Base-by-base conservation (phyloP, 345 rosid species). In the Boechera retrofracta region DNA sequence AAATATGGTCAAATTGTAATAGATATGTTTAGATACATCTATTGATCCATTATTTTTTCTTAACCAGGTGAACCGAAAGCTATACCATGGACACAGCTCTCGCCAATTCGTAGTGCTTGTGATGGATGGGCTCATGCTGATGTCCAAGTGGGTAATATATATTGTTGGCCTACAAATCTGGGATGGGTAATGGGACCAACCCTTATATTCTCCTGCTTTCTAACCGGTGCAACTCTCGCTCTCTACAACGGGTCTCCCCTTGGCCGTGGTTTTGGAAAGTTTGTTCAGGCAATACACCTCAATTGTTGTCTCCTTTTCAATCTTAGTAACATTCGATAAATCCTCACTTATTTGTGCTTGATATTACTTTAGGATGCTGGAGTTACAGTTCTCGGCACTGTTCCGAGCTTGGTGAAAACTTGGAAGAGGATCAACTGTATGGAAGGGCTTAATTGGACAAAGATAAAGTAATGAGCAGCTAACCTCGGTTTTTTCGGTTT, bases 131-230 rank as follows among this genome's bases (percentile, higher is more conserved):
- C 85, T 68, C 88, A 94, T 61, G 5, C 72, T 69, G 86, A 90
- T 83, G 35, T 86, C 42, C 79, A 64, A 78, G 87, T 77, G 42
- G 95, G 92, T 47, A 83, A 85, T 21, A 79, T 80, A 78, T 79
- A 79, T 82, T 94, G 97, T 83, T 94, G 95, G 95, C 97, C 98
- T 5, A 94, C 98, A 73, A 94, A 90, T 81, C 82, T 94, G 69
- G 98, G 97, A 55, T 92, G 98, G 98, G 98, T 92, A 48, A 83
- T 90, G 92, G 98, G 98, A 61, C 93, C 98, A 4, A 80, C 86
- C 79, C 12, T 83, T 58, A 78, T 92, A 6, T 89, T 89, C 77
- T 82, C 90, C 8, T 80, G 87, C 84, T 88, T 94, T 73, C 61
- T 94, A 48, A 83, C n/a, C 28, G 95, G 98, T 75, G 88, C 87